A percentile compares a stretch with the other conserved stretches of the same genome.
phyloP scores from a whole-genome alignment of 1,139 yeast species.

The Taphrina sp. region DNA sequence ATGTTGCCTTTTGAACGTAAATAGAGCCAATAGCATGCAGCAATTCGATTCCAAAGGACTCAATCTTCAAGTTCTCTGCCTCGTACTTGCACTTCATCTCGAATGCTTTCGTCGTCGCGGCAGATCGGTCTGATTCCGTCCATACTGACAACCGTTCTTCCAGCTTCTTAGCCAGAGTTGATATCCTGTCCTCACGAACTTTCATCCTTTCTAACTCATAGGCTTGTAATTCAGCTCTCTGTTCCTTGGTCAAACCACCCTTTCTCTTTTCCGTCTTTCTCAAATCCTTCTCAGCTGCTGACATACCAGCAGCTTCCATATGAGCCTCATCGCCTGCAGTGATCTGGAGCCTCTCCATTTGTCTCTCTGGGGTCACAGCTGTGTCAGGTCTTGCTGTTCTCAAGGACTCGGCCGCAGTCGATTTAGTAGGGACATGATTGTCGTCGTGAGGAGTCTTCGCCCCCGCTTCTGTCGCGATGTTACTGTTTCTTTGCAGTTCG shows the following conservation, averaged over 20 bases:
- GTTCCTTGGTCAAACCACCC: constrained; percentile 48
- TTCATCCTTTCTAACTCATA: constrained; percentile 73
- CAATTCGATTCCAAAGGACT: constrained; percentile 88
- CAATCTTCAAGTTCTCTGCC: constrained; percentile 87
- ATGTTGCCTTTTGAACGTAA: constrained; percentile 64
- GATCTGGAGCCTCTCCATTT: constrained; percentile 29
- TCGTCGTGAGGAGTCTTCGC: neutral
- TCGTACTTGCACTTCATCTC: constrained; percentile 65
- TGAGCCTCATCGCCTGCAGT: constrained; percentile 35
- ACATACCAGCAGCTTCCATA: constrained; percentile 32
- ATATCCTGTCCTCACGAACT: constrained; percentile 71
- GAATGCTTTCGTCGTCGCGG: constrained; percentile 67
- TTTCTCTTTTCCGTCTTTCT: constrained; percentile 49
- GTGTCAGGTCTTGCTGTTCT: neutral
- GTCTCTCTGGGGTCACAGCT: neutral
- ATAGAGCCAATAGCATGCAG: constrained; percentile 81
- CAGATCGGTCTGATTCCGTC: constrained; percentile 78
- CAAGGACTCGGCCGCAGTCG: constrained; percentile 3
- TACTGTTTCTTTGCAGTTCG: constrained; percentile 74
- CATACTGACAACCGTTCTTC: constrained; percentile 66
- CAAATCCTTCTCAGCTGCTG: constrained; percentile 40
- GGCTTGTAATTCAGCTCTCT: constrained; percentile 60
- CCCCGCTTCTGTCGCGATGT: constrained; percentile 61
- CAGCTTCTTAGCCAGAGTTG: constrained; percentile 62
- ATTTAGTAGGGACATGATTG: neutral